Evolutionary conservation across 441 rosid genomes (phyloP).

Genomic region (Gossypium schwendimanii): DNA sequence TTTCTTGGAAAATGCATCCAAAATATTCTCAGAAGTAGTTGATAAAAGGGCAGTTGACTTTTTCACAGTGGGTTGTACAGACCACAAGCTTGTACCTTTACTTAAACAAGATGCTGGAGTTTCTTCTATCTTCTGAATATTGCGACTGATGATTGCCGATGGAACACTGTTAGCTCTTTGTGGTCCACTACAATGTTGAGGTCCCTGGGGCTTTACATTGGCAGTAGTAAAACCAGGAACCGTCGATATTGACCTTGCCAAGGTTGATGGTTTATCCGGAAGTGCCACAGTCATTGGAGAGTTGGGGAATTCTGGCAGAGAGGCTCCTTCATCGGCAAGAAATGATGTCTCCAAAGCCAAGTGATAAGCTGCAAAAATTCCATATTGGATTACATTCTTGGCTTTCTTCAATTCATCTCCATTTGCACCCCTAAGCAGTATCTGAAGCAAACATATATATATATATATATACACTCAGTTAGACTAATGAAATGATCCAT

Average conservation of each 20-base stretch:
- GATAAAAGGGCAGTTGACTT: constrained; percentile 13
- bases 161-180: constrained; percentile 60
- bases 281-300: constrained; percentile 80
- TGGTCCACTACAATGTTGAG: constrained; percentile 17
- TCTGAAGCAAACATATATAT: constrained; percentile 45
- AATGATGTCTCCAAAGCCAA: constrained; percentile 91
- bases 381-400: constrained; percentile 93
- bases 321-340: constrained; percentile 97
- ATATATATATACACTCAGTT: constrained; percentile 2
- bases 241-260: constrained; percentile 82
- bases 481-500: constrained; percentile 7
- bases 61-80: constrained; percentile 24
- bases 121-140: constrained; percentile 33
- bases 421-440: constrained; percentile 87
- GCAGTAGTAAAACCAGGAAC: constrained; percentile 70
- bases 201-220: constrained; percentile 43
- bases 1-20: constrained; percentile 34
- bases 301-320: constrained; percentile 74
- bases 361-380: constrained; percentile 98
- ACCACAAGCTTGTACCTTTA: constrained; percentile 37
- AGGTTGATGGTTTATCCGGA: constrained; percentile 63
- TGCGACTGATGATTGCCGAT: constrained; percentile 29
- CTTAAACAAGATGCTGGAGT: constrained; percentile 30
- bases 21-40: constrained; percentile 29
- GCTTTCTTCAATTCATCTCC: constrained; percentile 89